Percentiles rank a stretch among this genome's conserved stretches.
Evolutionary conservation across 2,329 filamentous ascomycete species (phyloP).

Genomic region (Rhinocladiella mackenziei): DNA sequence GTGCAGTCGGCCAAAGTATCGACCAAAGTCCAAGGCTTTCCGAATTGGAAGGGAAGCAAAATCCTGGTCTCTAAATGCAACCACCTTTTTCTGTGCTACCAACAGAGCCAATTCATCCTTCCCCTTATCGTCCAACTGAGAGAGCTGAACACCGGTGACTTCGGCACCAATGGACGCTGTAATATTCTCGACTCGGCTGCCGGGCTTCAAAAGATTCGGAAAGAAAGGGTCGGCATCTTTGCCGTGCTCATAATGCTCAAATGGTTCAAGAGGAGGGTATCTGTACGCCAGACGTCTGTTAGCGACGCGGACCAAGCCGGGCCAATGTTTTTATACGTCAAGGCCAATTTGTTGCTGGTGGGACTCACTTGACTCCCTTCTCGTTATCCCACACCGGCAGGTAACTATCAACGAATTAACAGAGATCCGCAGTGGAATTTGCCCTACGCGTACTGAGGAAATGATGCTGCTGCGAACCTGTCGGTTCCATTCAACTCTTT

Average conservation of each 20-base stretch:
- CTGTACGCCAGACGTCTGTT: constrained; percentile 29
- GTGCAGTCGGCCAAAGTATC: constrained; percentile 76
- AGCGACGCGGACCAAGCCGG: not conserved
- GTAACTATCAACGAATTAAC: constrained; percentile 43
- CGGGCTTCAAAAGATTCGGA: constrained; percentile 59
- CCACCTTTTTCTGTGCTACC: constrained; percentile 36
- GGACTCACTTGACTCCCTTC: constrained; percentile 34
- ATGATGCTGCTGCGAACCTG: constrained; percentile 56
- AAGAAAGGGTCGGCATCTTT: constrained; percentile 68
- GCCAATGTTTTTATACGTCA: not conserved
- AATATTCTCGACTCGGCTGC: constrained; percentile 32
- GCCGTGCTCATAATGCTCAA: constrained; percentile 71
- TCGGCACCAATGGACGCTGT: constrained; percentile 37
- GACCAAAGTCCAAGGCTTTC: constrained; percentile 47
- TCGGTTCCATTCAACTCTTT: constrained; percentile 52
- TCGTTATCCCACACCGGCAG: constrained; percentile 66
- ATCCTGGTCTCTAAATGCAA: constrained; percentile 32
- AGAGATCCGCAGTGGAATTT: not conserved
- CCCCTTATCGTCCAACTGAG: constrained; percentile 31
- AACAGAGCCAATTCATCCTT: constrained; percentile 36
- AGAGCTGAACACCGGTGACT: constrained; percentile 35
- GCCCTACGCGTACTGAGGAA: constrained; percentile 48
- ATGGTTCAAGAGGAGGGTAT: constrained; percentile 63
- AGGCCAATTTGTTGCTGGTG: no score
- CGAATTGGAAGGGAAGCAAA: constrained; percentile 38